Base-by-base conservation (phyloP, 208 protist species). In the Sergeia podlipaevii region DNA sequence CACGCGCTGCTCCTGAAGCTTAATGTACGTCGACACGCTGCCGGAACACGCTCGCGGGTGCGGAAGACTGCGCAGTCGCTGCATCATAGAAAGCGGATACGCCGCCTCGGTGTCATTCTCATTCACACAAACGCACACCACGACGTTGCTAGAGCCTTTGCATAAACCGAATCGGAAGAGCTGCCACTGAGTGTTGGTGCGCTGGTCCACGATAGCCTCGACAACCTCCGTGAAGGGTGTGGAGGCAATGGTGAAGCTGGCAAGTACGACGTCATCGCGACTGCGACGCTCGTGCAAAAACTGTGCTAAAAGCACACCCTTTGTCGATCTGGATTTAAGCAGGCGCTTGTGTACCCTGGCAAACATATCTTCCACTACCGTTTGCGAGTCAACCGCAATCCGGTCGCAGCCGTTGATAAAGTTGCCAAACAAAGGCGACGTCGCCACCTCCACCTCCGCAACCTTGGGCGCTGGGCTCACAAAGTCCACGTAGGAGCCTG, bases 71-170 rank as follows among this genome's bases (percentile, higher is more conserved):
- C 49, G 60, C 33, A 80, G 47, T 24, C 64, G 61, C 56, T 75
- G 67, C 46, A 80, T 32, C 10, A 70, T n/a, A 44, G 55, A 59
- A 30, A 80, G 57, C 18, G 68, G 51, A 47, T 62, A 48, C 21
- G 74, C 74, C 2, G 74, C 74, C 42, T 70, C 64, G n/a, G 36
- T 27, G 38, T 80, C 74, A 7, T 65, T 66, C 27, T 80, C 74
- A 41, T 65, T 51, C 36, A 80, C 57, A 32, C 43, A 26, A 0
- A 60, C 46, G 6, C 66, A 48, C 11, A 50, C 59, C 7, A 74
- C 17, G 2, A 80, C 59, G 23, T 55, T 69, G 63, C 74, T 64
- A 1, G 68, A 68, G 21, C 74, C 74, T 18, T 72, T 74, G 44
- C 63, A 59, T 11, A 80, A 53, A 5, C 63, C 74, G 38, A 69